phyloP scores from a whole-genome alignment of 805 yeast species.

The Myxozyma vanderwaltii region DNA sequence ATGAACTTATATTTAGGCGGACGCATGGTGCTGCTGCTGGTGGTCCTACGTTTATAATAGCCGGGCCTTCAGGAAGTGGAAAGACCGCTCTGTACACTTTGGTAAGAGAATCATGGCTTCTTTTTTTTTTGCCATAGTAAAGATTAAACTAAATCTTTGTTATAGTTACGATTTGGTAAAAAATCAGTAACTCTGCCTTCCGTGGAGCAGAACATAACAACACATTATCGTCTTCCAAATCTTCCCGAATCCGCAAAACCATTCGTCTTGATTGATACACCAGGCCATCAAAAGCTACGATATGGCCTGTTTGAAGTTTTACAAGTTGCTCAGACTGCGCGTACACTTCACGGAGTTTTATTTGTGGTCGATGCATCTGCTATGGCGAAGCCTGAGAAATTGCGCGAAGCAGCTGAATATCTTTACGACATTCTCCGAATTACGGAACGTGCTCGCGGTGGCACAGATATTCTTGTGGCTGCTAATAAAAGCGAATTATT shows the following conservation, averaged over 20 bases:
- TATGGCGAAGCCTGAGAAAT: constrained; percentile 25
- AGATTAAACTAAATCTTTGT: background rate
- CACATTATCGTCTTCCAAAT: constrained; percentile 47
- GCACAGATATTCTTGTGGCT: constrained; percentile 70
- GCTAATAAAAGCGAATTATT: constrained; percentile 86
- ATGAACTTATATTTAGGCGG: constrained; percentile 1
- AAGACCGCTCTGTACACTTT: constrained; percentile 60
- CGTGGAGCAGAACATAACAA: constrained; percentile 51
- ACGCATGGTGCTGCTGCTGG: constrained; percentile 23
- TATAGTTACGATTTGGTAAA: constrained; percentile 30
- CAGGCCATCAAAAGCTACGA: constrained; percentile 82
- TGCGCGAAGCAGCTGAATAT: constrained; percentile 34
- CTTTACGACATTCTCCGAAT: constrained; percentile 46
- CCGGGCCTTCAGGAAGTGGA: constrained; percentile 67
- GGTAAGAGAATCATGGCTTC: constrained; percentile 17
- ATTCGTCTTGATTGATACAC: constrained; percentile 71
- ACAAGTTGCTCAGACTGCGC: constrained; percentile 45
- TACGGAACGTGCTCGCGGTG: constrained; percentile 58
- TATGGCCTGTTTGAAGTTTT: constrained; percentile 54
- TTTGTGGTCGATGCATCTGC: constrained; percentile 75
- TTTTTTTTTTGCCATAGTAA: background rate
- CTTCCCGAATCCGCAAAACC: constrained; percentile 44
- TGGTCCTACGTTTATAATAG: constrained; percentile 59
- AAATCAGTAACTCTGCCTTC: constrained; percentile 52
- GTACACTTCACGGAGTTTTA: constrained; percentile 64